Base-by-base conservation (phyloP, 192 early-diverging fungal species). In the Kappamyces sp. region DNA sequence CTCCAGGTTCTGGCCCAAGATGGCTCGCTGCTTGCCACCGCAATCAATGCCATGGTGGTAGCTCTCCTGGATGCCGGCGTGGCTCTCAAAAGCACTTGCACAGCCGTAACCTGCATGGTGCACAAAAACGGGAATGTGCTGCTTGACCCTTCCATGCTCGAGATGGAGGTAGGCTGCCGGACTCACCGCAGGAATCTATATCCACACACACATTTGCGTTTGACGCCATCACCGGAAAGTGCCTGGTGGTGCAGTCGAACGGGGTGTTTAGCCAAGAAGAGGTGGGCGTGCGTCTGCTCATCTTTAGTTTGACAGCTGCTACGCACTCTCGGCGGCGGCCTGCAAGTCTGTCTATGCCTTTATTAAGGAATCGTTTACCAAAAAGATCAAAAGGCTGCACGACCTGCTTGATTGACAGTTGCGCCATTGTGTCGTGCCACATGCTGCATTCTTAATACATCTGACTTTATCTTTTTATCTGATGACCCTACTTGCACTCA, bases 41-140 rank as follows among this genome's bases (percentile, higher is more conserved):
- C 87, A 2, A 80, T 95, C 41, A 96, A 96, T 66, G 91, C 93
- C 2, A 75, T 84, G 0, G 73, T 84, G 1, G 48, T 97, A 61
- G 91, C 93, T 1, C 77, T 98, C 29, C 60, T 97, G 45, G 91
- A 99, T 66, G 91, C 94, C 5, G 94, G 89, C 11, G 76, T 96
- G 8, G 86, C 93, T 5, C 65, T 97, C 54, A 86, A 76, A 43
- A 65, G 74, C 5, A 79, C 90, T 45, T 67, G 84, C 0, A 85
- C 81, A 3, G 73, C 86, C 2, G 84, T 89, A 0, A 79, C 85
- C 0, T 91, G 86, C 53, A 81, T 84, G 32, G 75, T 93, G 14
- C 69, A 77, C 47, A 52, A 65, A 22, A 64, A 87, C 15, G 76
- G 77, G 8, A 59, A 64, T 7, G 47, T 80, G 33, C 59, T 91